Percentiles rank a stretch among this genome's conserved stretches.
These are phyloP conservation scores for Ilyonectria destructans DNA, from an alignment of 2,329 filamentous ascomycete species.

Conservation along the genomic window DNA sequence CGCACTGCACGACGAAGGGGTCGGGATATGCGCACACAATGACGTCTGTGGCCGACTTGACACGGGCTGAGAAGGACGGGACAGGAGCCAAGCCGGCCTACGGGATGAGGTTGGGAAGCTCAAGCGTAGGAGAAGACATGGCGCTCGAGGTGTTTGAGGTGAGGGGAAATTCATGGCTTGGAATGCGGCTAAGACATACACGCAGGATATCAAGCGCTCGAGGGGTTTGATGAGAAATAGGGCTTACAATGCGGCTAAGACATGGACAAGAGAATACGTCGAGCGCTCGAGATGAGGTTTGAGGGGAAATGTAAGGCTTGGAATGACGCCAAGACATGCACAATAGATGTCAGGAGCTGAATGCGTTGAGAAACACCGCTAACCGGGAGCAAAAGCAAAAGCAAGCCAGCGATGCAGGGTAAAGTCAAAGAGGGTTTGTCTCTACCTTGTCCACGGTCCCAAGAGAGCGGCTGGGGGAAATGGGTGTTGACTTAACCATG, in stretches of 20 bases:
- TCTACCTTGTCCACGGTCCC: background rate
- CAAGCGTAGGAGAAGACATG: background rate
- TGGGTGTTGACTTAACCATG: background rate
- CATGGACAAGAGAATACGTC: background rate
- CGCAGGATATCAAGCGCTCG: background rate
- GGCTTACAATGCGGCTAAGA: background rate
- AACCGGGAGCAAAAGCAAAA: background rate
- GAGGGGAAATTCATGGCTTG: background rate
- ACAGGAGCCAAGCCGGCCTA: background rate
- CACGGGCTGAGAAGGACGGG: background rate
- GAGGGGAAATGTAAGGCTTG: background rate
- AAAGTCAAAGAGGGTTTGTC: background rate
- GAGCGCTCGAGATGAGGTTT: background rate
- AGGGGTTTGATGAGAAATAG: background rate
- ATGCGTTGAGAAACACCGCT: background rate
- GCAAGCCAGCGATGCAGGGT: background rate
- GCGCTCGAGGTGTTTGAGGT: background rate
- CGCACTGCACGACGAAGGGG: background rate
- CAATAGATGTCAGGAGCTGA: background rate
- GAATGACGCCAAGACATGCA: background rate
- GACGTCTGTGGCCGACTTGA: background rate
- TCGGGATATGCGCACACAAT: conserved; percentile 4
- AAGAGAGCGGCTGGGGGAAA: background rate
- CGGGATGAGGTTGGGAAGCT: background rate
- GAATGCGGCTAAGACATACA: background rate